Evolutionary conservation across 2,329 filamentous ascomycete species (phyloP).

Genomic region (Fusarium phyllophilum): DNA sequence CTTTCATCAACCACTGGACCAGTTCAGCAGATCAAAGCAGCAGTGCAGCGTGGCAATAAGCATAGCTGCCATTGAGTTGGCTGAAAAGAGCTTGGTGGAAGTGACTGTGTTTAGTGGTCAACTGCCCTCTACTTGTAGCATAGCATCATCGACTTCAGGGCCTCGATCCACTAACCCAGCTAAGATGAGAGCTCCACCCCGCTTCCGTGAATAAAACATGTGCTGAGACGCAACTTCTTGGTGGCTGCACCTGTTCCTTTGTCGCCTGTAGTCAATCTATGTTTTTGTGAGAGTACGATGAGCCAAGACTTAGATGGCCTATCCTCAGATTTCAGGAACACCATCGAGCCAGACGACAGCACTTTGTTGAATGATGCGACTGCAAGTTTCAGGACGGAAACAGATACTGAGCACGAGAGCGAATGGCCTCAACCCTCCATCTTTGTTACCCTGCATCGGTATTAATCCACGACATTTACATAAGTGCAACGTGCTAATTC

Average conservation of each 20-base stretch:
- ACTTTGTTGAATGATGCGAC: not conserved
- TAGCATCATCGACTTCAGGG: not conserved
- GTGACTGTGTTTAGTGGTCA: not conserved
- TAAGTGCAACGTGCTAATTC: fast-evolving
- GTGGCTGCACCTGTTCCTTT: too few species aligned
- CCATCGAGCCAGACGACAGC: not conserved
- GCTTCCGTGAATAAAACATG: not conserved
- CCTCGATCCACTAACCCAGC: not conserved
- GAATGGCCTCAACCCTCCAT: not conserved
- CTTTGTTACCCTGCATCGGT: conserved; percentile 9
- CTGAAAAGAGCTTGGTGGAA: not conserved
- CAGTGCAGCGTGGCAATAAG: not conserved
- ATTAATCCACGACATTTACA: fast-evolving
- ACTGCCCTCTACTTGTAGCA: not conserved
- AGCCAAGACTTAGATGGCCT: not conserved
- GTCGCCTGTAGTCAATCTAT: not conserved
- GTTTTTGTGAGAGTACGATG: not conserved
- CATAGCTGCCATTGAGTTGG: not conserved
- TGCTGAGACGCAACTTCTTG: not conserved
- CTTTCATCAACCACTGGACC: not conserved
- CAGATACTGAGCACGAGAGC: not conserved
- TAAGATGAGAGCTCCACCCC: not conserved
- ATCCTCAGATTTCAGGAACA: not conserved
- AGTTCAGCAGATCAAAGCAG: not conserved
- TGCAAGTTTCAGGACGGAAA: not conserved